Base-by-base conservation (phyloP, 768 basidiomycete species). In the Phaeolepiota aurea region DNA sequence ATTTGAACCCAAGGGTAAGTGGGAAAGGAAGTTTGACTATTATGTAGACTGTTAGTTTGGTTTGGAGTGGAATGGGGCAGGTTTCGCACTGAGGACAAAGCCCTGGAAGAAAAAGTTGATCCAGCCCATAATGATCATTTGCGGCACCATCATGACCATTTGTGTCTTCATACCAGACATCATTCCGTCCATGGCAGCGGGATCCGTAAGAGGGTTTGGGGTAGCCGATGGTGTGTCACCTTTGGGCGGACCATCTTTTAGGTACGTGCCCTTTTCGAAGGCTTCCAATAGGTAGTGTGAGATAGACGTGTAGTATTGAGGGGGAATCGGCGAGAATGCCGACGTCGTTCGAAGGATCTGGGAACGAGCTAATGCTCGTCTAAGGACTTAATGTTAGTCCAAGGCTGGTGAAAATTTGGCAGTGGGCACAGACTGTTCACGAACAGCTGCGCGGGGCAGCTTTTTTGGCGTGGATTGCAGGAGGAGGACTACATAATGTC, bases 61-160 rank as follows among this genome's bases (percentile, higher is more conserved):
- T 34, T 41, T 2, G 21, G 19, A 20, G 18, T 13, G 37, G 5
- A 44, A 35, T 20, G 32, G 13, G 18, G 37, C 31, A 19, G 15
- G 32, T 35, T 39, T 79, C 93, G 61, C 58, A 98, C 94, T 97
- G 43, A 97, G 73, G 44, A 99, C 87, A 58, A 98, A 97, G 20
- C 96, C 96, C 54, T 94, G 87, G 68, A 98, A 99, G 79, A 99
- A 99, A 62, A 93, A 91, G 61, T 92, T 97, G 65, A 99, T 97
- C 88, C 94, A 98, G 38, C 92, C 93, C 94, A 98, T 98, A 50
- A 98, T 90, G 45, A 96, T 74, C 86, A 97, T 97, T 63, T 98
- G 87, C 13, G 87, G 89, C 11, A 94, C 86, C 87, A 98, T 97
- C 87, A 96, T 93, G 37, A 97, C 91, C 75, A 89, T 90, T 63